phyloP scores from a whole-genome alignment of 441 rosid species.

The Kokia cookei region DNA sequence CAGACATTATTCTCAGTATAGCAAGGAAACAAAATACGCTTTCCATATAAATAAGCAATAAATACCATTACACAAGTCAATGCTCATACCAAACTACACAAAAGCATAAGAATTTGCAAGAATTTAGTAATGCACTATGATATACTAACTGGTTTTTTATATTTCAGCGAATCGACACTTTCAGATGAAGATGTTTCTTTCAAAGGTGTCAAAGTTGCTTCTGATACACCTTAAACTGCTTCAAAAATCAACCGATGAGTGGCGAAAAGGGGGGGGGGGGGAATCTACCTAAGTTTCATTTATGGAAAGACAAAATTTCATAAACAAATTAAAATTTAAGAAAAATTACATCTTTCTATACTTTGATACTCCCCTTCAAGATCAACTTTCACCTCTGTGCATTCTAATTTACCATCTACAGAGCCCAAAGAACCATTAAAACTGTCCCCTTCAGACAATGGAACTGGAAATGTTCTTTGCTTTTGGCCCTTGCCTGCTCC shows the following conservation, averaged over 20 bases:
- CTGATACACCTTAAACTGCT: conserved; percentile 36
- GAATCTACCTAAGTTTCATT: not conserved
- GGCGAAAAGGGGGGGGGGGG: not conserved
- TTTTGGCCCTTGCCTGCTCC: conserved; percentile 29
- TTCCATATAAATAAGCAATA: not conserved
- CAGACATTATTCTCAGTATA: not conserved
- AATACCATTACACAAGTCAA: not conserved
- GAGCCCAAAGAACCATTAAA: conserved; percentile 36
- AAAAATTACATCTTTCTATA: conserved; percentile 35
- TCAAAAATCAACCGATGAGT: conserved; percentile 15
- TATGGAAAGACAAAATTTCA: not conserved
- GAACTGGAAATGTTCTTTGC: conserved; percentile 53
- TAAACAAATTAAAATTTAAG: not conserved
- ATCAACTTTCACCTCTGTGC: conserved; percentile 27
- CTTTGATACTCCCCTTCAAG: conserved; percentile 31
- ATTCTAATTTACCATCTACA: conserved; percentile 22
- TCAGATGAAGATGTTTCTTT: conserved; percentile 42
- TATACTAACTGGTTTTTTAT: conserved; percentile 53
- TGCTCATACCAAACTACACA: not conserved
- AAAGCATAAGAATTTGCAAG: not conserved
- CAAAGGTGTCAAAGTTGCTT: conserved; percentile 22
- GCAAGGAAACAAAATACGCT: too few species aligned
- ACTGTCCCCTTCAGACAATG: conserved; percentile 45
- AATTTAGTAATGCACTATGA: not conserved
- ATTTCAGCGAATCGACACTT: conserved; percentile 37